phyloP scores from a whole-genome alignment of 2,329 filamentous ascomycete species.

The Aspergillus carbonarius region DNA sequence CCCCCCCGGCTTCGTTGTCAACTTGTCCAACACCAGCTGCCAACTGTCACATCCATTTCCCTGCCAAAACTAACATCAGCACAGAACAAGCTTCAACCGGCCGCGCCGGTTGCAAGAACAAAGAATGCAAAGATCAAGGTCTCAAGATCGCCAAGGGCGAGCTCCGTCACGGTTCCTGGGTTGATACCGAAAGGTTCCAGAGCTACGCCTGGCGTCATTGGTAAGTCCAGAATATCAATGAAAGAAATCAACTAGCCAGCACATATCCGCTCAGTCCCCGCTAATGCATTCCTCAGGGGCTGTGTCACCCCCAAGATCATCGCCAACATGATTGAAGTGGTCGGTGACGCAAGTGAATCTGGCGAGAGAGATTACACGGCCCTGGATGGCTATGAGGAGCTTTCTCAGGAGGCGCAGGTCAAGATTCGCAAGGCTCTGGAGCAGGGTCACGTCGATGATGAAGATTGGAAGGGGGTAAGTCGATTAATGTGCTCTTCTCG shows the following conservation, averaged over 20 bases:
- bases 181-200: conserved; percentile 61
- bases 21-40: not conserved
- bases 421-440: conserved; percentile 72
- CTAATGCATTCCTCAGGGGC: conserved; percentile 56
- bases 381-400: conserved; percentile 79
- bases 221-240: conserved; percentile 50
- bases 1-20: not conserved
- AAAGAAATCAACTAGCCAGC: not conserved
- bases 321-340: conserved; percentile 58
- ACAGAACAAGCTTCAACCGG: conserved; percentile 69
- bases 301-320: conserved; percentile 80
- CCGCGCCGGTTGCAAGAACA: conserved; percentile 72
- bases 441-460: conserved; percentile 76
- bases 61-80: not conserved
- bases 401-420: conserved; percentile 65
- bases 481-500: conserved; percentile 1
- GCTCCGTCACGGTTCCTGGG: conserved; percentile 72
- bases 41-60: not conserved
- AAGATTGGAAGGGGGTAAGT: conserved; percentile 85
- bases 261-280: not conserved
- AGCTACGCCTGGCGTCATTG: conserved; percentile 83
- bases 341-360: conserved; percentile 38
- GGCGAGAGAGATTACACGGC: conserved; percentile 60
- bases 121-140: conserved; percentile 67
- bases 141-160: conserved; percentile 77